Evolutionary conservation across 192 early-diverging fungal genomes (phyloP).

Genomic region (Polychytrium aggregatum): DNA sequence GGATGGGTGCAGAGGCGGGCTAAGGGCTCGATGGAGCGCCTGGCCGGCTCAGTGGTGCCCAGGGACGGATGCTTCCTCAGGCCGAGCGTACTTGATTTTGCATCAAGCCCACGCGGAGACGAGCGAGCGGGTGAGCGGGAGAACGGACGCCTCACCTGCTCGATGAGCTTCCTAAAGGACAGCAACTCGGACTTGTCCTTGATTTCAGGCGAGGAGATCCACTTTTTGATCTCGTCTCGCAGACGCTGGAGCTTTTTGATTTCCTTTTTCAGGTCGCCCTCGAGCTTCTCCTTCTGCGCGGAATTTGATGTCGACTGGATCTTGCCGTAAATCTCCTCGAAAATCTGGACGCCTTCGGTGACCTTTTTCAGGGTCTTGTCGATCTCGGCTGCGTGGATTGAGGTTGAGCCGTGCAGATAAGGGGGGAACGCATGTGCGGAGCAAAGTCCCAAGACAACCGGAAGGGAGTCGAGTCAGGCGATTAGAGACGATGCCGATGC

Average conservation of each 20-base stretch:
- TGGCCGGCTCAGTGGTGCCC: no score
- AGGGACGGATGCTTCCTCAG: no score
- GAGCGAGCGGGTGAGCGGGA: neutral
- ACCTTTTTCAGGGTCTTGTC: constrained; percentile 93
- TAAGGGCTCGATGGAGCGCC: no score
- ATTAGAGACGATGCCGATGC: no score
- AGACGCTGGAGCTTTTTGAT: constrained; percentile 96
- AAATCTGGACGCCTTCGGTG: constrained; percentile 86
- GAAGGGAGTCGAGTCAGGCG: no score
- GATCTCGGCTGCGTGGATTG: constrained; percentile 96
- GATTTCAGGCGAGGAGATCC: constrained; percentile 88
- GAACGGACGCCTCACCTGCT: constrained; percentile 37
- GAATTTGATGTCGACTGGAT: constrained; percentile 64
- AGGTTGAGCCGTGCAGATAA: no score
- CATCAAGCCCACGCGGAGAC: no score
- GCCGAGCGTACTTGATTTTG: no score
- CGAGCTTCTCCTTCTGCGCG: constrained; percentile 95
- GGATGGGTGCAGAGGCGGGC: no score
- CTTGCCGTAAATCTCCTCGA: constrained; percentile 85
- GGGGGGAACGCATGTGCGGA: no score
- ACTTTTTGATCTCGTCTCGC: constrained; percentile 97
- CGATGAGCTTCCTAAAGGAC: constrained; percentile 90
- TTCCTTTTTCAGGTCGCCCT: constrained; percentile 93
- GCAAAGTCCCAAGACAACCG: no score
- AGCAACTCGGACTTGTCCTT: constrained; percentile 88